Percentiles rank a stretch among this genome's conserved stretches.
These are phyloP conservation scores for Colletotrichum caudatum DNA, from an alignment of 2,329 filamentous ascomycete species.

Conservation along the genomic window DNA sequence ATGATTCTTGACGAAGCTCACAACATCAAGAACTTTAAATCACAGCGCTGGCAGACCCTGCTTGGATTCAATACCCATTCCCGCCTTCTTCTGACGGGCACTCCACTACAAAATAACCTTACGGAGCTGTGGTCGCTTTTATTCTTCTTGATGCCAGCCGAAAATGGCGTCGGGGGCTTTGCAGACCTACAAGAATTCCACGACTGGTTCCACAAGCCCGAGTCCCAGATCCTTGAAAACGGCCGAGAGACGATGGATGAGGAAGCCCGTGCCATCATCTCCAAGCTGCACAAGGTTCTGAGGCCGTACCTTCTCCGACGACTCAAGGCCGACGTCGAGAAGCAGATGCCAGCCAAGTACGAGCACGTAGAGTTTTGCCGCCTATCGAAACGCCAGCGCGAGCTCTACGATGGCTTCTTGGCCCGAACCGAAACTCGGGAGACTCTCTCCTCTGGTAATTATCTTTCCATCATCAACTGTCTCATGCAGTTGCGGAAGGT, in stretches of 20 bases:
- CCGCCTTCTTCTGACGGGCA: constrained; percentile 89
- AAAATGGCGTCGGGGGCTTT: constrained; percentile 88
- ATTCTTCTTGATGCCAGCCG: constrained; percentile 95
- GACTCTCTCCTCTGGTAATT: constrained; percentile 91
- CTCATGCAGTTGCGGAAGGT: constrained; percentile 98
- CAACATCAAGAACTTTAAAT: constrained; percentile 99
- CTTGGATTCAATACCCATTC: constrained; percentile 93
- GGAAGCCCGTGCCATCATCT: constrained; percentile 90
- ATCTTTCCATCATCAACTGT: constrained; percentile 98
- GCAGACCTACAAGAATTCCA: constrained; percentile 96
- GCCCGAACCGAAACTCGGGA: constrained; percentile 89
- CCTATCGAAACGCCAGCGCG: constrained; percentile 92
- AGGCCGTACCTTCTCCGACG: constrained; percentile 91
- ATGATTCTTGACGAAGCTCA: constrained; percentile 98
- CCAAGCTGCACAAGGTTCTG: constrained; percentile 92
- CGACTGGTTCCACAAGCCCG: constrained; percentile 94
- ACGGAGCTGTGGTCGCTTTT: constrained; percentile 97
- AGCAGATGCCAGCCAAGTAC: constrained; percentile 98
- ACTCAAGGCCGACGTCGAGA: constrained; percentile 96
- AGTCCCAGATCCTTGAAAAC: constrained; percentile 95
- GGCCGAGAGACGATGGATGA: constrained; percentile 94
- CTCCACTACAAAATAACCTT: constrained; percentile 95
- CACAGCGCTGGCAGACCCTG: constrained; percentile 94
- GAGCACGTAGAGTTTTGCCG: constrained; percentile 97
- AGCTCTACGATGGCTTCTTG: constrained; percentile 96